Conservation (phyloP, 2,329 filamentous ascomycete species). For the Lasiodiplodia gonubiensis region DNA sequence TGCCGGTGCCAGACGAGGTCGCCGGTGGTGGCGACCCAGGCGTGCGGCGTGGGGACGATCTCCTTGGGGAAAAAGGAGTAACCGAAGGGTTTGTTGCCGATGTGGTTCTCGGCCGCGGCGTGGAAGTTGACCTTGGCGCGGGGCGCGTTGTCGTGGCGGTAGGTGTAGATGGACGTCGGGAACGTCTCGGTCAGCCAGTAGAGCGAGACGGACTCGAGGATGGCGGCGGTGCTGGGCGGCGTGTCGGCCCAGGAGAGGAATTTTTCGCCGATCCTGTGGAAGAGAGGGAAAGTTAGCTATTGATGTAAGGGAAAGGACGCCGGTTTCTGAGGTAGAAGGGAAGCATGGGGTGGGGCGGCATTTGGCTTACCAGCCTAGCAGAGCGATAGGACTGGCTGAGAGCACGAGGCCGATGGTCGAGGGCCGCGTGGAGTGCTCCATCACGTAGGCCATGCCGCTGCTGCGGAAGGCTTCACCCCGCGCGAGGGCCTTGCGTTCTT, state of each 20-base stretch:
- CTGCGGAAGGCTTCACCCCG: conserved; percentile 42
- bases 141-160: conserved; percentile 44
- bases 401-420: conserved; percentile 64
- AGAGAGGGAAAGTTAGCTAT: not conserved
- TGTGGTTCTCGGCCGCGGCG: conserved; percentile 29
- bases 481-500: conserved; percentile 34
- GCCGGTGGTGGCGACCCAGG: conserved; percentile 44
- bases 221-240: conserved; percentile 47
- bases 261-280: conserved; percentile 58
- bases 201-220: conserved; percentile 59
- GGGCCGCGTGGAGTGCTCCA: conserved; percentile 61
- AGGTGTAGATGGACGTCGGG: conserved; percentile 57
- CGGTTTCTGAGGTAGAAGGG: not conserved
- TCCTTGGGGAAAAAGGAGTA: conserved; percentile 55
- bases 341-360: too few species aligned
- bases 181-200: conserved; percentile 63
- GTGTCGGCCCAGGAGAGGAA: conserved; percentile 61
- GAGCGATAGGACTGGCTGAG: conserved; percentile 59
- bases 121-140: conserved; percentile 11
- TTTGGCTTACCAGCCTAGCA: conserved; percentile 58
- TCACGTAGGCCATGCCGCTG: conserved; percentile 57
- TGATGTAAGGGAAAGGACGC: not conserved
- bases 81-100: conserved; percentile 48
- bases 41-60: conserved; percentile 45
- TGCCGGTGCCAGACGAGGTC: conserved; percentile 47